Percentiles rank a stretch among this genome's conserved stretches.
phyloP scores from a whole-genome alignment of 768 basidiomycete species.

The Udeniomyces megalosporus region DNA sequence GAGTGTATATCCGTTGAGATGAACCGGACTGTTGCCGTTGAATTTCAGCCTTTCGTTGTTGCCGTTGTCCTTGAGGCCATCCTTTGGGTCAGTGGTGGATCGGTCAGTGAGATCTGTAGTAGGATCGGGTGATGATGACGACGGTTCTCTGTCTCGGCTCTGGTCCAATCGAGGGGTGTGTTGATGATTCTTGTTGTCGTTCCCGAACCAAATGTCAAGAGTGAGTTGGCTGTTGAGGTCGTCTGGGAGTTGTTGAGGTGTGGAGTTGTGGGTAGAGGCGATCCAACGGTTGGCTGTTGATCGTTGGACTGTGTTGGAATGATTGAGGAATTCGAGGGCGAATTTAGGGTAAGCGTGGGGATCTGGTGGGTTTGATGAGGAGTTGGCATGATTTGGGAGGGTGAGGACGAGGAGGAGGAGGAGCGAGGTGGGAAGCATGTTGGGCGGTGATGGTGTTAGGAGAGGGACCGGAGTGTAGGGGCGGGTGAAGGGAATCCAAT shows the following conservation, averaged over 20 bases:
- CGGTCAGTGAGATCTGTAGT: no score
- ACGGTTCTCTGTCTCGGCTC: no score
- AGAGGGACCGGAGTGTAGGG: background rate
- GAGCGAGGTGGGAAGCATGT: background rate
- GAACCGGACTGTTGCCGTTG: no score
- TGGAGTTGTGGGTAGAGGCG: background rate
- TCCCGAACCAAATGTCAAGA: no score
- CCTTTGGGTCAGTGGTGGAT: no score
- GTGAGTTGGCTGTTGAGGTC: background rate
- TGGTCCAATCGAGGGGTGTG: no score
- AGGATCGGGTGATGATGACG: no score
- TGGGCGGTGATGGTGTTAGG: background rate
- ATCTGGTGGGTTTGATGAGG: background rate
- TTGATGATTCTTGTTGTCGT: no score
- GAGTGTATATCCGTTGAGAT: no score
- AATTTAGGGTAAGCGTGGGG: conserved; percentile 7
- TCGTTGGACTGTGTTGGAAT: background rate
- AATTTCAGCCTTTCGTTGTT: no score
- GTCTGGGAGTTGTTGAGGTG: background rate
- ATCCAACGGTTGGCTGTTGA: background rate
- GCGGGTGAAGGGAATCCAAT: no score
- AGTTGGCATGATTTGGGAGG: background rate
- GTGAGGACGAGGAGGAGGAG: background rate
- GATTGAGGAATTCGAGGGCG: conserved; percentile 11
- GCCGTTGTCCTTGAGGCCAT: no score